These are phyloP conservation scores for Mrakia hoshinonis DNA, from an alignment of 768 basidiomycete species.

Conservation along the genomic window DNA sequence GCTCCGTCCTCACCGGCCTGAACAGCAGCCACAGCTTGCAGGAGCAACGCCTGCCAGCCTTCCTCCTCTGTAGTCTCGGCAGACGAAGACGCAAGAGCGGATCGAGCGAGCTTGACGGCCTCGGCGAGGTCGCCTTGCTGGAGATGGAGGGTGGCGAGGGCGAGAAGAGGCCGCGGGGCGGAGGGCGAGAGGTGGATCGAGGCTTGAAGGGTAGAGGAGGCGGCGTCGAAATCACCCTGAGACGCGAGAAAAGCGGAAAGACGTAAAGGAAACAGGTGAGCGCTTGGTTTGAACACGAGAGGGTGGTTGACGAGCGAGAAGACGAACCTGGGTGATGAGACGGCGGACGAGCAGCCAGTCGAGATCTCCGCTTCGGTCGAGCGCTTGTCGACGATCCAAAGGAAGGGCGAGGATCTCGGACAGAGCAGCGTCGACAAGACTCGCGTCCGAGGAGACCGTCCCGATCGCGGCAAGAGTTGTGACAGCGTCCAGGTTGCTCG, in stretches of 20 bases:
- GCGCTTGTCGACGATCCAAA: constrained; percentile 53
- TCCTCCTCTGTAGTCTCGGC: constrained; percentile 21
- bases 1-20: constrained; percentile 27
- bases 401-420: constrained; percentile 68
- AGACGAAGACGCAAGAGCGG: constrained; percentile 12
- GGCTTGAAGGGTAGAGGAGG: not conserved
- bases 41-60: constrained; percentile 31
- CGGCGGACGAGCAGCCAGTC: constrained; percentile 64
- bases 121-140: constrained; percentile 27
- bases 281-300: too few relatives aligned
- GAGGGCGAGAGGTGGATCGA: constrained; percentile 17
- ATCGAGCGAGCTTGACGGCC: constrained; percentile 29
- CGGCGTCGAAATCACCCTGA: constrained; percentile 21
- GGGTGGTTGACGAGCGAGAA: not conserved
- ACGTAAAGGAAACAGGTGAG: not conserved
- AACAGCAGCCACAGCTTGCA: constrained; percentile 30
- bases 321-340: constrained; percentile 61
- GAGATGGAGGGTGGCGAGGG: constrained; percentile 18
- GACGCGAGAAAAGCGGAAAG: not conserved
- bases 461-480: constrained; percentile 84
- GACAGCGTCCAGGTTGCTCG: constrained; percentile 70
- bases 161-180: not conserved
- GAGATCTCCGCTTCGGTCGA: constrained; percentile 64
- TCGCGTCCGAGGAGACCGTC: constrained; percentile 58
- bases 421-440: constrained; percentile 73